phyloP scores from a whole-genome alignment of 2,329 filamentous ascomycete species.

The Fusarium burgessii region DNA sequence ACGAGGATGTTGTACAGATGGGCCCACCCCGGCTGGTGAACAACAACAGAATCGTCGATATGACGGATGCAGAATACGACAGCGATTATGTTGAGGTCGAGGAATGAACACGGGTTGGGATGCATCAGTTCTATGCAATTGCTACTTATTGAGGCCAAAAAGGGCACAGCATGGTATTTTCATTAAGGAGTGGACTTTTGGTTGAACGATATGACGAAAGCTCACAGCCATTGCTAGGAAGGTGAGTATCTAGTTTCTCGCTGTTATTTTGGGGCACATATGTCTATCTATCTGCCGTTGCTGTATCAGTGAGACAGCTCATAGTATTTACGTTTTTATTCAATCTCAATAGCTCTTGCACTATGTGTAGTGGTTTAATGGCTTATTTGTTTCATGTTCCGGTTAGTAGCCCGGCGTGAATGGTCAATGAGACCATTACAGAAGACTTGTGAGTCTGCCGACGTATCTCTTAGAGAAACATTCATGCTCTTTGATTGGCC shows the following conservation, averaged over 20 bases:
- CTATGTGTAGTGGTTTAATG: no score
- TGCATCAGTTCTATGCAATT: background rate
- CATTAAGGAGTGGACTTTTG: background rate
- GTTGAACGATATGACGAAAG: background rate
- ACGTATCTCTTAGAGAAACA: no score
- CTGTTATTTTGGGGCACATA: background rate
- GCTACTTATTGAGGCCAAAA: background rate
- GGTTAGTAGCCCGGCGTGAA: no score
- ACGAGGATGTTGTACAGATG: background rate
- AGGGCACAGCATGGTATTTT: background rate
- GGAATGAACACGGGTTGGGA: background rate
- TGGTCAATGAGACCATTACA: no score
- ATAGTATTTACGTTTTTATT: background rate
- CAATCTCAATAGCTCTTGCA: background rate
- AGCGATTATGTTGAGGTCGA: background rate
- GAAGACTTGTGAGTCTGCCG: background rate
- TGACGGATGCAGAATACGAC: background rate
- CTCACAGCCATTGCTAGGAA: background rate
- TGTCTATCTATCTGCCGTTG: background rate
- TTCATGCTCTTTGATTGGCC: no score
- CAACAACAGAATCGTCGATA: background rate
- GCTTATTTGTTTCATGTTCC: no score
- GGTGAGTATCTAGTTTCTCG: background rate
- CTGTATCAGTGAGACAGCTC: background rate
- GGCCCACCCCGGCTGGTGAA: background rate